Percentiles rank a stretch among this genome's conserved stretches.
phyloP scores from a whole-genome alignment of 441 rosid genomes.

The Gossypium davidsonii region DNA sequence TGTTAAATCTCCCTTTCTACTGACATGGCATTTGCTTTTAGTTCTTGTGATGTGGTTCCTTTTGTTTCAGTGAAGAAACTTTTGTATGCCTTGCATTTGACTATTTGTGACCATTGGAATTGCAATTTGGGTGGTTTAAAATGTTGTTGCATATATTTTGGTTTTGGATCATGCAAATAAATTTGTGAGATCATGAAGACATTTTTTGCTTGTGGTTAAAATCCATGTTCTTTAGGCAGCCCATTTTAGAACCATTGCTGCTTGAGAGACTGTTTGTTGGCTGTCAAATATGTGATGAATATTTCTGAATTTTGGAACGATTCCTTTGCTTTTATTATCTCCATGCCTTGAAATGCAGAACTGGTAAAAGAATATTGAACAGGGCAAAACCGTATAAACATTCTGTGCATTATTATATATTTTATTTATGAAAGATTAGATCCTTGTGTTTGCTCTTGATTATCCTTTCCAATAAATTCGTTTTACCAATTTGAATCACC shows the following conservation, averaged over 20 bases:
- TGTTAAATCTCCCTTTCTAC: neutral
- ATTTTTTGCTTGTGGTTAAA: neutral
- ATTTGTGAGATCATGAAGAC: neutral
- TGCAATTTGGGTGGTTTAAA: neutral
- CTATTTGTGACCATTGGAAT: neutral
- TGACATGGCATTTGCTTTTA: constrained; percentile 7
- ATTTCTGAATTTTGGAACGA: neutral
- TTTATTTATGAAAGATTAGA: neutral
- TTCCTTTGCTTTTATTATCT: neutral
- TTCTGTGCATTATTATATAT: neutral
- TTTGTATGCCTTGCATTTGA: neutral
- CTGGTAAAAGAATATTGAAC: constrained; percentile 1
- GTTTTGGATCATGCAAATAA: constrained; percentile 4
- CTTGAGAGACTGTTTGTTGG: constrained; percentile 4
- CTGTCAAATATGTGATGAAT: neutral
- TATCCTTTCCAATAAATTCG: neutral
- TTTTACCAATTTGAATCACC: neutral
- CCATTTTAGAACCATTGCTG: neutral
- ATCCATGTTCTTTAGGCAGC: neutral
- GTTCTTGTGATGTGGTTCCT: neutral
- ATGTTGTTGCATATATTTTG: constrained; percentile 2
- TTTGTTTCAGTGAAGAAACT: neutral
- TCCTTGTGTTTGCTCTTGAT: neutral
- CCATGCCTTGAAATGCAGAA: neutral
- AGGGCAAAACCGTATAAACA: neutral